Evolutionary conservation across 2,329 filamentous ascomycete species (phyloP), one percentile per base, ranked within the genome.

Genomic region (Fusarium tricinctum): DNA sequence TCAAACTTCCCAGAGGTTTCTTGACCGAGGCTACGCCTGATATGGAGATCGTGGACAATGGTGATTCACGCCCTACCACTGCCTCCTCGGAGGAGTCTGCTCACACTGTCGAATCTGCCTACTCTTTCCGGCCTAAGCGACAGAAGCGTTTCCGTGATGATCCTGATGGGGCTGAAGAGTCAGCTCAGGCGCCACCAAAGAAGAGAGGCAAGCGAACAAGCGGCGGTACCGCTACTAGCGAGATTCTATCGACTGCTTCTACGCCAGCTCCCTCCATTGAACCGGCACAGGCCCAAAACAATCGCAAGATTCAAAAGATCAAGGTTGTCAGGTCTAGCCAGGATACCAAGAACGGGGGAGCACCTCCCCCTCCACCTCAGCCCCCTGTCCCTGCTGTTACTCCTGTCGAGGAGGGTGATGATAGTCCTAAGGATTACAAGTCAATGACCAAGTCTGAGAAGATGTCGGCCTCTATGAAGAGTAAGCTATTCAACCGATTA

Each of bases 401-500:
- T 14, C 50, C 60, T 20, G 60, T 32, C 12, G 78, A 76, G 6
- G 78, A 79, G 13, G 77, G 72, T 15, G 81, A 83, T 26, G 81
- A 84, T 59, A 72, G 75, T 19, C 74, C 69, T 46, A 88, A 88
- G 78, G 85, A 88, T 52, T 89, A 89, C 71, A 83, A 84, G 35
- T 81, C 84, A 43, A 88, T 89, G 86, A 88, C 85, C 47, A 89
- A 89, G 78, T 88, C 85, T 30, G 86, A 89, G 78, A 89, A 89
- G 81, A 89, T 89, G 86, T 87, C 85, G n/a, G 83, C 83, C 19
- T 88, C 86, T 4, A 89, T 89, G 87, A 88, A 88, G 80, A 85
- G 87, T 88, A 80, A 79, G 83, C 77, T 40, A 46, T 13, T 47
- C 5, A 6, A 1, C 20, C 10, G 2, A 5, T 6, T 47, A 15